phyloP scores from a whole-genome alignment of 306 rosid genomes.

The Pterocarpus santalinus region DNA sequence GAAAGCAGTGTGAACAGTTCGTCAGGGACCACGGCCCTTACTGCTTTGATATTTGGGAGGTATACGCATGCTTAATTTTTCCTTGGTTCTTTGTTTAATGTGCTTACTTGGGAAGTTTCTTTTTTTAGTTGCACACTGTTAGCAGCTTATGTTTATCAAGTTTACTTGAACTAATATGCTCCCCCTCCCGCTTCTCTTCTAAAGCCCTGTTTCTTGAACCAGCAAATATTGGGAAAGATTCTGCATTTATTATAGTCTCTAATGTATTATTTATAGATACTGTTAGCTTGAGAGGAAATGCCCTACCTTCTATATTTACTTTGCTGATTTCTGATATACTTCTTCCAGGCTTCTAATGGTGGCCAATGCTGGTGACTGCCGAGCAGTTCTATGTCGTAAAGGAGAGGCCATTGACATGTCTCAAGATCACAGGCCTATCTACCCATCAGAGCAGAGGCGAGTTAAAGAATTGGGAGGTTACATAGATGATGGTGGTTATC shows the following conservation, averaged over 20 bases:
- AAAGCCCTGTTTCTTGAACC: conserved; percentile 23
- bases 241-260: neutral
- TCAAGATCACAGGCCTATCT: conserved; percentile 86
- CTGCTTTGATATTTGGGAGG: conserved; percentile 94
- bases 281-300: neutral
- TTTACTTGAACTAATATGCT: neutral
- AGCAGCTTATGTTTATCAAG: conserved; percentile 9
- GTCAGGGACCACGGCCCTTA: conserved; percentile 90
- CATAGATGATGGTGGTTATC: conserved; percentile 89
- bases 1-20: conserved; percentile 80
- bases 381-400: conserved; percentile 92
- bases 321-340: conserved; percentile 40
- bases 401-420: conserved; percentile 98
- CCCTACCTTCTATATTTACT: conserved; percentile 26
- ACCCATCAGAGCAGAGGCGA: conserved; percentile 75
- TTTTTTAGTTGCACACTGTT: neutral
- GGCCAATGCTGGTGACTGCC: conserved; percentile 96
- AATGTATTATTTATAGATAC: neutral
- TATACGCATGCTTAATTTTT: conserved; percentile 44
- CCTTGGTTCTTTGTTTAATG: neutral
- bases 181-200: neutral
- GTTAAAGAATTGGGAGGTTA: conserved; percentile 85
- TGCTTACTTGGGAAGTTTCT: neutral
- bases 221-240: conserved; percentile 18
- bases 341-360: conserved; percentile 84